These are phyloP conservation scores for Candida mesenterica DNA, from an alignment of 1,139 yeast species.

Conservation along the genomic window DNA sequence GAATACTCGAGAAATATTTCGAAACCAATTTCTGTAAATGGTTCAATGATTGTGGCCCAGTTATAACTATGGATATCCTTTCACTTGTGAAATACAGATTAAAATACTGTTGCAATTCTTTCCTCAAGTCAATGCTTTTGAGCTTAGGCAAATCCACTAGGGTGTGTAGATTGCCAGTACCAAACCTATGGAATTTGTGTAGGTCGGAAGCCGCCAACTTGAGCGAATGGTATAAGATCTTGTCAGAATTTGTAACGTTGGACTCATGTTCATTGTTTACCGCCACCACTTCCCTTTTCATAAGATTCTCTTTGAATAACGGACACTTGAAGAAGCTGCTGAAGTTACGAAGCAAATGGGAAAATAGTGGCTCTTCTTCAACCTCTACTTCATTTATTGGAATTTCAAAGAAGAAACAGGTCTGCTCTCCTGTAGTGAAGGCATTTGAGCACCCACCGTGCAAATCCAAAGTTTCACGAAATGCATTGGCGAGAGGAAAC, in stretches of 20 bases:
- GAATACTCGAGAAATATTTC: background rate
- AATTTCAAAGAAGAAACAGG: conserved; percentile 59
- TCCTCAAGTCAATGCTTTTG: conserved; percentile 19
- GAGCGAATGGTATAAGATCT: conserved; percentile 58
- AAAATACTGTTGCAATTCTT: conserved; percentile 27
- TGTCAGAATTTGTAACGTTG: conserved; percentile 42
- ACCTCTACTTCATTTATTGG: conserved; percentile 37
- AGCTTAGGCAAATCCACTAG: conserved; percentile 18
- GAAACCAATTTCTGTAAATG: conserved; percentile 53
- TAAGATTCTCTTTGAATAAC: conserved; percentile 37
- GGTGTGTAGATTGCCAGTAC: conserved; percentile 44
- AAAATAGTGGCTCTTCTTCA: conserved; percentile 36
- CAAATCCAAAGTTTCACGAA: conserved; percentile 40
- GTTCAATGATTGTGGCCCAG: conserved; percentile 64
- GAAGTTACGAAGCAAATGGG: conserved; percentile 46
- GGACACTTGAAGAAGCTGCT: conserved; percentile 53
- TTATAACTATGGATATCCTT: conserved; percentile 55
- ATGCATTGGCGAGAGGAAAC: conserved; percentile 47
- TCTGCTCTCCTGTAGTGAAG: conserved; percentile 62
- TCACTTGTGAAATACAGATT: conserved; percentile 27
- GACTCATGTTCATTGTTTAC: conserved; percentile 63
- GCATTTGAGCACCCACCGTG: conserved; percentile 65
- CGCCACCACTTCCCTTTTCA: conserved; percentile 54
- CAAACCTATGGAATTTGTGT: conserved; percentile 46
- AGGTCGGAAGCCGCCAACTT: conserved; percentile 43